Evolutionary conservation across 805 yeast genomes (phyloP), one percentile per base, ranked within the genome.

Genomic region (Brettanomyces anomalus): DNA sequence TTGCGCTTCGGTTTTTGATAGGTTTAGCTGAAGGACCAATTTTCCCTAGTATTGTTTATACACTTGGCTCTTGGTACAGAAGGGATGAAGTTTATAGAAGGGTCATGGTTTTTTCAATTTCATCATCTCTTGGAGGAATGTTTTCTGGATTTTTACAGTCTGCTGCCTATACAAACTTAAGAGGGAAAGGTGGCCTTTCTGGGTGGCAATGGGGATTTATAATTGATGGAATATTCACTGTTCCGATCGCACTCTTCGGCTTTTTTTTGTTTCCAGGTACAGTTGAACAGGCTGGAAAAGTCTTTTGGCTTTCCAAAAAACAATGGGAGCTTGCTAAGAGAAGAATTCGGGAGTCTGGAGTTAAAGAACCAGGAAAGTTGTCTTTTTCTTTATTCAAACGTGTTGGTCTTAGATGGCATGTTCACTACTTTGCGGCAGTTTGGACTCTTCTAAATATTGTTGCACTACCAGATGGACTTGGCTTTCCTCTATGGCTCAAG

Each of bases 1-100:
- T 77, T 56, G 86, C 74, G 1, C 60, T 79, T 36, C 63, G 93
- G 41, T 83, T 83, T 52, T 68, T 83, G 34, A 68, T 82, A 45
- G 89, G 84, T 33, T 73, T 76, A 0, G 77, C 79, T 56, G 93
- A 85, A 56, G 77, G 85, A 3, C 77, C 81, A 14, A 74, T 68
- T 52, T 70, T 76, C 62, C 83, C 87, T 4, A 77, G 76, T 17
- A 67, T 77, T 43, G 82, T 79, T 50, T 78, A 74, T 49, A 58
- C 77, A 37, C 62, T 72, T 49, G 85, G 81, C 8, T 67, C 76
- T 17, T 78, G 74, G 72, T 76, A 76, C 57, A 67, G 68, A 50
- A 67, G 77, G 39, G 65, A 66, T 42, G 85, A 81, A 60, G 67
- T 77, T 44, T 67, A 74, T 36, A 67, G 84, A 51, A 69, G 87